Percentiles rank a stretch among this genome's conserved stretches.
Conservation (phyloP, 108 stramenopile species). For the Schizochytrium sp. region DNA sequence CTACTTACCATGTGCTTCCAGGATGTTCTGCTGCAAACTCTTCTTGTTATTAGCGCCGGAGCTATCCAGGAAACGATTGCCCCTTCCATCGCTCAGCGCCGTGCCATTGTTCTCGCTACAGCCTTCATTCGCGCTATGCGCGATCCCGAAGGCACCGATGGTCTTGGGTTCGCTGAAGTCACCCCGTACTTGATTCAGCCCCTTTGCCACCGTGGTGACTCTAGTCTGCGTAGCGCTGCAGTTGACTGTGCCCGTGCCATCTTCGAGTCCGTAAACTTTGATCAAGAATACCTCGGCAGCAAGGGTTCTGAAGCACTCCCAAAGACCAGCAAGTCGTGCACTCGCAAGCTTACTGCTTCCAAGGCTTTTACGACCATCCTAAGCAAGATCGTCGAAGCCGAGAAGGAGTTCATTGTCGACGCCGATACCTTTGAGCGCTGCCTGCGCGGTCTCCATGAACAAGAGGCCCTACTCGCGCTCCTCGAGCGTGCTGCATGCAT, state of each 20-base stretch:
- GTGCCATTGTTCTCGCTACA: constrained; percentile 17
- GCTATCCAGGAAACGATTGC: neutral
- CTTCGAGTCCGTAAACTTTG: constrained; percentile 25
- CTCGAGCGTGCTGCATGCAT: constrained; percentile 50
- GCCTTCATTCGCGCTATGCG: constrained; percentile 23
- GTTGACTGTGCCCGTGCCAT: constrained; percentile 26
- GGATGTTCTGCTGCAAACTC: neutral
- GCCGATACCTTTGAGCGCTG: constrained; percentile 8
- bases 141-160: neutral
- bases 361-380: neutral
- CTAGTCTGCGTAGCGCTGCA: neutral
- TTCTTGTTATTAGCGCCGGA: neutral
- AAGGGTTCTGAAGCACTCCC: neutral
- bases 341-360: neutral
- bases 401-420: constrained; percentile 33
- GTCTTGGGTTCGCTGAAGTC: neutral
- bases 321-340: neutral
- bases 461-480: constrained; percentile 9
- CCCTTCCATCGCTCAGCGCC: neutral
- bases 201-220: neutral
- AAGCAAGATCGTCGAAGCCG: neutral
- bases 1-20: constrained; percentile 28
- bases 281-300: neutral
- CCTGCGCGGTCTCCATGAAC: neutral
- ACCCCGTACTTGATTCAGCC: neutral